Evolutionary conservation across 306 rosid genomes (phyloP).

Genomic region (Phaseolus lunatus): DNA sequence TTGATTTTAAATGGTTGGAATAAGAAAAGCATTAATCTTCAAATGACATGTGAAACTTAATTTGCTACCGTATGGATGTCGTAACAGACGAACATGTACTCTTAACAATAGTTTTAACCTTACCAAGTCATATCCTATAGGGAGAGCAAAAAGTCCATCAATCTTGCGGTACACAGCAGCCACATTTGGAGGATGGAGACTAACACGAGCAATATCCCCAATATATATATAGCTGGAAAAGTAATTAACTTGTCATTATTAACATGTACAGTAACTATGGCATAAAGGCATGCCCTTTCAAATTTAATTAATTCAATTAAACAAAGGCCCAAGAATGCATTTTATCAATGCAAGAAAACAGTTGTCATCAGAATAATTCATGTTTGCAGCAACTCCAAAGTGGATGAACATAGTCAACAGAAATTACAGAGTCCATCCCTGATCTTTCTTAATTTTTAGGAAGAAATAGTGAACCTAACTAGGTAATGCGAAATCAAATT

Average conservation of each 20-base stretch:
- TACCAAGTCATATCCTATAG: slow-evolving; percentile 95
- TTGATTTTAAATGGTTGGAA: slow-evolving; percentile 4
- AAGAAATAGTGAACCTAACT: slow-evolving; percentile 11
- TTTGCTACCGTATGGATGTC: slow-evolving; percentile 26
- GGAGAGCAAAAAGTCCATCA: slow-evolving; percentile 73
- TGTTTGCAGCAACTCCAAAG: slow-evolving; percentile 9
- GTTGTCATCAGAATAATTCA: neutral
- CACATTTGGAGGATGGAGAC: slow-evolving; percentile 92
- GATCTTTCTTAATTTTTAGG: neutral
- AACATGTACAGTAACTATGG: slow-evolving; percentile 15
- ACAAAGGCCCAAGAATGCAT: slow-evolving; percentile 11
- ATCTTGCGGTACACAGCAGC: slow-evolving; percentile 86
- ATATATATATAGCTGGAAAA: slow-evolving; percentile 70
- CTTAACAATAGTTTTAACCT: slow-evolving; percentile 43
- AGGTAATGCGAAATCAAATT: neutral
- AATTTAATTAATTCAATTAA: slow-evolving; percentile 11
- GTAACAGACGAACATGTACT: slow-evolving; percentile 28
- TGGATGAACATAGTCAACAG: neutral
- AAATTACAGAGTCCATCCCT: slow-evolving; percentile 8
- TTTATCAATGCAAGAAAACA: neutral
- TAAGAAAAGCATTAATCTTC: slow-evolving; percentile 24
- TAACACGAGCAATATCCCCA: slow-evolving; percentile 92
- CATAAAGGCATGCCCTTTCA: slow-evolving; percentile 21
- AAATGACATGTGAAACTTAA: slow-evolving; percentile 30
- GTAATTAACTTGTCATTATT: slow-evolving; percentile 26